phyloP scores from a whole-genome alignment of 2,329 filamentous ascomycete species.

The Xylaria multiplex region DNA sequence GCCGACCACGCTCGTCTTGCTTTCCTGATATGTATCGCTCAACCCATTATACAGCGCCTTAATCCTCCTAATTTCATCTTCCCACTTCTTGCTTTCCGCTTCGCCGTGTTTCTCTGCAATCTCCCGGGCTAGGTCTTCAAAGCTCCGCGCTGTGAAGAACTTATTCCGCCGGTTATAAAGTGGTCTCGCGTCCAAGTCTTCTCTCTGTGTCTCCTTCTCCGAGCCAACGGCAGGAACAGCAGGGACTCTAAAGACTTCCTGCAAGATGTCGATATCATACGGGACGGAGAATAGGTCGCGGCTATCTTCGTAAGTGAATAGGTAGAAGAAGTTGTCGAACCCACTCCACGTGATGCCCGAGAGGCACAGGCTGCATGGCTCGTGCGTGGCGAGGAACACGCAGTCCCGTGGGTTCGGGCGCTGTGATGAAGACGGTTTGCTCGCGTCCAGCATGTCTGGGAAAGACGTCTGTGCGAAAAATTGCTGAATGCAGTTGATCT shows the following conservation, averaged over 20 bases:
- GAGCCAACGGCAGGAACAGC: constrained; percentile 22
- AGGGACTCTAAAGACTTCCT: constrained; percentile 64
- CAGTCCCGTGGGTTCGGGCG: constrained; percentile 59
- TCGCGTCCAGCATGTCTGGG: constrained; percentile 30
- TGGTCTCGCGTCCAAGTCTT: constrained; percentile 51
- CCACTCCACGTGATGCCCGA: constrained; percentile 68
- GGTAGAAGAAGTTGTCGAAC: constrained; percentile 65
- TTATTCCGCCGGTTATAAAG: constrained; percentile 67
- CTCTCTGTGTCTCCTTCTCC: constrained; percentile 53
- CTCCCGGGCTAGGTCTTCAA: constrained; percentile 54
- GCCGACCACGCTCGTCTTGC: constrained; percentile 55
- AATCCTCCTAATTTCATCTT: constrained; percentile 56
- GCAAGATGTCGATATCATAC: constrained; percentile 67
- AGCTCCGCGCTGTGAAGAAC: constrained; percentile 61
- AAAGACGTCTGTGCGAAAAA: constrained; percentile 58
- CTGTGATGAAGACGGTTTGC: neutral
- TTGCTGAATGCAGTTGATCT: constrained; percentile 69
- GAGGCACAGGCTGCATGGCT: constrained; percentile 67
- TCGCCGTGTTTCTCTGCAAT: constrained; percentile 51
- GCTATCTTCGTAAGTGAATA: constrained; percentile 69
- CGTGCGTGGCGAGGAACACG: constrained; percentile 68
- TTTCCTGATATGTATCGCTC: constrained; percentile 60
- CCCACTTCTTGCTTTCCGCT: constrained; percentile 50
- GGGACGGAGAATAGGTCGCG: constrained; percentile 65
- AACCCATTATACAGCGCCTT: constrained; percentile 60